Evolutionary conservation across 2,329 filamentous ascomycete species (phyloP).

Genomic region (Pseudogymnoascus sp.): DNA sequence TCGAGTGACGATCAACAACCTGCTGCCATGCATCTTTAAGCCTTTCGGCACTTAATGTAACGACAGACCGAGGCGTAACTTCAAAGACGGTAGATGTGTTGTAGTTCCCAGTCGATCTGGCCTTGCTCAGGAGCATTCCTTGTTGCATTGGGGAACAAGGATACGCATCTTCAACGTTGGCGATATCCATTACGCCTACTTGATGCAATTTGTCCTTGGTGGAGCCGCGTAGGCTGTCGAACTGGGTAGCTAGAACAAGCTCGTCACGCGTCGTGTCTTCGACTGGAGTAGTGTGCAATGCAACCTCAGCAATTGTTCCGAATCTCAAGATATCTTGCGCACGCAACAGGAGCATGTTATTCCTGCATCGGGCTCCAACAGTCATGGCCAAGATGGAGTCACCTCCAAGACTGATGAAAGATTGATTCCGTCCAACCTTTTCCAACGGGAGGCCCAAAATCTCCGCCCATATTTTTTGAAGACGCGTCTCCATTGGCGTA

Average conservation of each 20-base stretch:
- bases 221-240: not conserved
- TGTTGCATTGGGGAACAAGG: constrained; percentile 17
- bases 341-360: not conserved
- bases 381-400: constrained; percentile 40
- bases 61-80: constrained; percentile 14
- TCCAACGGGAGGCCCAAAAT: constrained; percentile 14
- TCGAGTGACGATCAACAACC: constrained; percentile 23
- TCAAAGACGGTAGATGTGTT: constrained; percentile 20
- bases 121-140: constrained; percentile 15
- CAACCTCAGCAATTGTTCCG: not conserved
- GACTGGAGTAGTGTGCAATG: not conserved
- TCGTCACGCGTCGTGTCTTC: not conserved
- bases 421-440: constrained; percentile 25
- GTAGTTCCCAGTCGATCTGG: constrained; percentile 11
- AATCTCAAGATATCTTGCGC: not conserved
- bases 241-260: not conserved
- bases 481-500: not conserved
- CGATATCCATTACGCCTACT: constrained; percentile 8
- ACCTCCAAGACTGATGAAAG: constrained; percentile 36
- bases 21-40: constrained; percentile 18
- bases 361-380: not conserved
- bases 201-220: not conserved
- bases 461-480: constrained; percentile 5
- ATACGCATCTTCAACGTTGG: constrained; percentile 18
- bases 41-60: constrained; percentile 24